Evolutionary conservation across 2,329 filamentous ascomycete species (phyloP).

Genomic region (Aureobasidium sp.): DNA sequence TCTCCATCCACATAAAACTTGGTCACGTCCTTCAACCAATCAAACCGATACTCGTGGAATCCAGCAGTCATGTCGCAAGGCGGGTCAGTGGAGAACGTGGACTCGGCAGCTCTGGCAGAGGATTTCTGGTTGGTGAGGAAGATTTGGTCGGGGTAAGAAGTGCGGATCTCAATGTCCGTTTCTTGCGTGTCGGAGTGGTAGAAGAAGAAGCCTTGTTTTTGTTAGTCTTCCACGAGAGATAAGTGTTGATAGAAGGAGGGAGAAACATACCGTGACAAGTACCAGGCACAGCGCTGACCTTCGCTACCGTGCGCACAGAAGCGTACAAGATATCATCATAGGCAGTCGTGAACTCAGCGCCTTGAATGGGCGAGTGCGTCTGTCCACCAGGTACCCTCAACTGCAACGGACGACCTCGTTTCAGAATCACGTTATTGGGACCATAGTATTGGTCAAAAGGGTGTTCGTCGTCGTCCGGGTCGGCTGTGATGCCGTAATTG

Average conservation of each 20-base stretch:
- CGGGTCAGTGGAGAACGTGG: constrained; percentile 54
- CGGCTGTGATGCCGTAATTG: not conserved
- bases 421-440: not conserved
- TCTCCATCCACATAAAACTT: constrained; percentile 62
- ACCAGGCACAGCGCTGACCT: constrained; percentile 52
- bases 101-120: constrained; percentile 51
- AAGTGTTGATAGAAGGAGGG: too few species aligned
- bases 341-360: constrained; percentile 56
- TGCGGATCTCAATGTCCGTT: constrained; percentile 61
- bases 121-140: constrained; percentile 54
- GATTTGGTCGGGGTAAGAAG: not conserved
- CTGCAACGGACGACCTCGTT: not conserved
- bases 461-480: not conserved
- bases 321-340: constrained; percentile 61
- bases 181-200: constrained; percentile 73
- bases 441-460: constrained; percentile 7
- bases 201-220: constrained; percentile 60
- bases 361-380: constrained; percentile 7
- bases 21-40: constrained; percentile 58
- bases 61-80: constrained; percentile 56
- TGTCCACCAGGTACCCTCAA: constrained; percentile 2
- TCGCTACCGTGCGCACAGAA: constrained; percentile 63
- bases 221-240: too few species aligned
- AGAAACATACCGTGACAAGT: constrained; percentile 54
- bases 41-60: constrained; percentile 77